These are phyloP conservation scores for Termitomyces sp. DNA, from an alignment of 768 basidiomycete species.

Conservation along the genomic window DNA sequence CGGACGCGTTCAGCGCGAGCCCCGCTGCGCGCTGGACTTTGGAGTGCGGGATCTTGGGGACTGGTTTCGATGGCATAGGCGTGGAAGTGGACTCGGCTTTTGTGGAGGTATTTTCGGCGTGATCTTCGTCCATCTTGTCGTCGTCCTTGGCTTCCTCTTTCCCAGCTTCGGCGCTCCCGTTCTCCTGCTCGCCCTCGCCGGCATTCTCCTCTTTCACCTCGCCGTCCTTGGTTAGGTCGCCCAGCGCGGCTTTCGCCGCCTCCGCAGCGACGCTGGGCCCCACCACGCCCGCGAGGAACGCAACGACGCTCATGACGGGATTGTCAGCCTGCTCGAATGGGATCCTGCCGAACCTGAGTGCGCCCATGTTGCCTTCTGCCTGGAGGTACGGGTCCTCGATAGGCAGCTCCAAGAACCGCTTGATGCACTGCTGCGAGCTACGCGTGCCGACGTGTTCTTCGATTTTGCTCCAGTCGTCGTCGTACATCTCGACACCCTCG, in stretches of 20 bases:
- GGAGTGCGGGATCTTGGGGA: constrained; percentile 54
- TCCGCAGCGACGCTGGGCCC: constrained; percentile 87
- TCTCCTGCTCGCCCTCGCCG: constrained; percentile 5
- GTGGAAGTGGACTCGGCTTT: constrained; percentile 18
- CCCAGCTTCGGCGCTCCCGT: constrained; percentile 16
- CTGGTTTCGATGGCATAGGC: constrained; percentile 31
- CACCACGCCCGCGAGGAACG: constrained; percentile 92
- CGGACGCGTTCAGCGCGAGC: constrained; percentile 85
- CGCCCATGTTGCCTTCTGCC: constrained; percentile 69
- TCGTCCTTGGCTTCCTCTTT: constrained; percentile 23
- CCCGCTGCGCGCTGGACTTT: constrained; percentile 78
- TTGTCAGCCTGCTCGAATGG: constrained; percentile 96
- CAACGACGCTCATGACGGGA: constrained; percentile 97
- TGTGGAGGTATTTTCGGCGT: constrained; percentile 13
- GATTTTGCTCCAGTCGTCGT: constrained; percentile 93
- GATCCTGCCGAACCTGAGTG: constrained; percentile 67
- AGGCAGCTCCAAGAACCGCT: constrained; percentile 90
- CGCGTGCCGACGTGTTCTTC: constrained; percentile 92
- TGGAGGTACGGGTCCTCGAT: constrained; percentile 94
- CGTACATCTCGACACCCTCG: constrained; percentile 98
- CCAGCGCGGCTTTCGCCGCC: constrained; percentile 86
- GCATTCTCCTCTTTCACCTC: constrained; percentile 27
- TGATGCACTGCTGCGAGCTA: constrained; percentile 90
- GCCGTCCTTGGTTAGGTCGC: constrained; percentile 56
- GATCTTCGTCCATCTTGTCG: constrained; percentile 44